Conservation (phyloP, 164 flowering plant genomes). For the Cinnamomum chago region DNA sequence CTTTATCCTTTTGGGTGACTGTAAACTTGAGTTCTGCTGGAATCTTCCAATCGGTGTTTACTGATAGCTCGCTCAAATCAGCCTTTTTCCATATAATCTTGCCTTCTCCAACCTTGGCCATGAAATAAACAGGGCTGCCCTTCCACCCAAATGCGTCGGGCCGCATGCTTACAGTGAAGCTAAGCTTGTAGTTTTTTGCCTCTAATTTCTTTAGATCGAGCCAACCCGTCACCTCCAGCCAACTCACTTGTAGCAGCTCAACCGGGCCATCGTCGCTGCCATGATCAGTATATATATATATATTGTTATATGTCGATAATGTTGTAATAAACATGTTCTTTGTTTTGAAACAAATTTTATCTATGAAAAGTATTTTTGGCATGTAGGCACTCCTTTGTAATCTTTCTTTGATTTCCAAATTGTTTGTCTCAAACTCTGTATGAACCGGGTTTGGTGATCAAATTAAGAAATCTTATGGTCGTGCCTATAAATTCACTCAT, state of each 20-base stretch:
- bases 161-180: conserved; percentile 15
- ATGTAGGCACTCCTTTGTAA: neutral
- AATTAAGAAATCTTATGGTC: neutral
- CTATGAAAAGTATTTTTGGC: neutral
- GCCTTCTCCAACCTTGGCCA: conserved; percentile 31
- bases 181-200: conserved; percentile 7
- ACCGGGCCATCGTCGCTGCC: neutral
- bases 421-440: neutral
- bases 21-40: conserved; percentile 2
- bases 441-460: neutral
- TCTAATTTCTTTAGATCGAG: neutral
- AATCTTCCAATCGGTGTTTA: neutral
- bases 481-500: too few species aligned
- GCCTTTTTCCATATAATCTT: conserved; percentile 13
- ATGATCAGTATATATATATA: neutral
- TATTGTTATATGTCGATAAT: neutral
- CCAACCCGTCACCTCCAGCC: conserved; percentile 15
- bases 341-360: neutral
- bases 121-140: conserved; percentile 15
- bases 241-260: conserved; percentile 32
- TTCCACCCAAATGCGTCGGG: conserved; percentile 35
- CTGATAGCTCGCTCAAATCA: neutral
- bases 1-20: neutral
- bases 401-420: too few species aligned
- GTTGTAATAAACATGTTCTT: neutral